Evolutionary conservation across 2,329 filamentous ascomycete genomes (phyloP), one percentile per base, ranked within the genome.

Genomic region (Aspergillus pseudonomiae): DNA sequence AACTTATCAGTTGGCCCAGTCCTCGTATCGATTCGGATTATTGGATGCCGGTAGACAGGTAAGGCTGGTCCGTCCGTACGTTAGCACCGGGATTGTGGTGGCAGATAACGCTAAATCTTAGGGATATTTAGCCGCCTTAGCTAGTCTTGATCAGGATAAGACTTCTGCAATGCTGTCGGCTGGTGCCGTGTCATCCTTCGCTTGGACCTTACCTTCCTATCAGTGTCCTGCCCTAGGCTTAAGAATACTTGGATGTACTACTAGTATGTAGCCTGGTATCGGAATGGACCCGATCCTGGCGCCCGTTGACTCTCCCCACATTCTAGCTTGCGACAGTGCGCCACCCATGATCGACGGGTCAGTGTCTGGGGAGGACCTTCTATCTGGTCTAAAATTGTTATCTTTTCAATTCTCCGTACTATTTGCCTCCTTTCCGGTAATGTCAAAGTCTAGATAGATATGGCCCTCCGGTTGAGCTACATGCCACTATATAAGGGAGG

Each of bases 171-270:
- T 16, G 7, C 21, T 34, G 32, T 59, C 26, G 21, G 24, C 46
- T 39, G 12, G 43, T 52, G 30, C 57, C 45, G 19, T 50, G 39
- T 28, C 43, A 48, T 59, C 30, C 32, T 46, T 63, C 63, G 63
- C 63, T 63, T 65, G 63, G 63, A 65, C 63, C 63, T 65, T 65
- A 65, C 63, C 24, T 57, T 26, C 50, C n/a, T 57, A 28, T 43
- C 26, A 21, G 28, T 52, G 28, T 50, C 41, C 21, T 16, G 5
- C 32, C 32, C 32, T 34, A 46, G 19, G 21, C 5, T 46, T 21
- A 46, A 46, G n/a, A 3, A 26, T 46, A 5, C n/a, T 5, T 39
- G 12, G 10, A 9, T 11, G 41, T 43, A 21, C 16, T 43, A n/a
- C n/a, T n/a, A n/a, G n/a, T n/a, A 6, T 12, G 43, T 46, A 24